Evolutionary conservation across 306 rosid genomes (phyloP), one percentile per base, ranked within the genome.

Genomic region (Trifolium fragiferum): DNA sequence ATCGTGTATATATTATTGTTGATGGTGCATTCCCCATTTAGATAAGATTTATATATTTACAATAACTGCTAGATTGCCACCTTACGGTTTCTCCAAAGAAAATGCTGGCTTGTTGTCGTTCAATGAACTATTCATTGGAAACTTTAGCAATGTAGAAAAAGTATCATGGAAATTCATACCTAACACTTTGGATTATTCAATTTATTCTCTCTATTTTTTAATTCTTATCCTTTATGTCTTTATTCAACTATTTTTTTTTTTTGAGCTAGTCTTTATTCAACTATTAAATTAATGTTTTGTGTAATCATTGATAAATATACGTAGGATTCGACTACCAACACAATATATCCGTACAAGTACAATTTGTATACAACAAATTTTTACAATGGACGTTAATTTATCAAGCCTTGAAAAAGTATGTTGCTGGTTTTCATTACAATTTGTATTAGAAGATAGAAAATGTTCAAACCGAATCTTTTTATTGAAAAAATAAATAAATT

Each of bases 101-200:
- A 68, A 53, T 70, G 81, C 69, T 41, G 40, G 78, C 67, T 70
- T 54, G 57, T 32, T 81, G 81, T 76, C 81, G 7, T 41, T 80
- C 41, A 30, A 47, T 51, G 50, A 68, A 37, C 38, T 58, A 72
- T 75, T 68, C 51, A 40, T 60, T n/a, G 71, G 65, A 68, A 63
- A 44, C 35, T 75, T 64, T 60, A 16, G 44, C 51, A 69, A 40
- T 38, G 76, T 35, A 63, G 57, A 75, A 70, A 62, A 62, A 10
- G 55, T 61, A 63, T 44, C 51, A 70, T 70, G 40, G 50, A 81
- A 76, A 54, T 65, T 76, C 78, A 32, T 81, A 70, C 78, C 81
- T 76, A 81, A 70, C 84, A 64, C 76, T 63, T 64, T 43, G 58
- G 69, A 64, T 55, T 70, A 63, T 70, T 76, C 70, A 63, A 76